Conservation (phyloP, 176 grass and related monocot genomes). For the Otatea glauca region DNA sequence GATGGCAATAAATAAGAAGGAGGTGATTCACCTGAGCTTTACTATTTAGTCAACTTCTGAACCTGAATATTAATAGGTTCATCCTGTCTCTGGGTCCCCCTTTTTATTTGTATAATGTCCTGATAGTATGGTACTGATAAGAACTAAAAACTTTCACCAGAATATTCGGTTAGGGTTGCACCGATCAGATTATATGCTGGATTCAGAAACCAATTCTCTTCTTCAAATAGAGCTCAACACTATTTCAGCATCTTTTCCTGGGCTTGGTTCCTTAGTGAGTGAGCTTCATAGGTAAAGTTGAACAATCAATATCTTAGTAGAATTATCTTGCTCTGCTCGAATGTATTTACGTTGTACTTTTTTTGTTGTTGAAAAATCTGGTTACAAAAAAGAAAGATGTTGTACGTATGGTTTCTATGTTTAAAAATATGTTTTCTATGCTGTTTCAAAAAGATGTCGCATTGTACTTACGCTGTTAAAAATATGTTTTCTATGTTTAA, state of each 20-base stretch:
- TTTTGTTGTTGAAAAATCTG: background rate
- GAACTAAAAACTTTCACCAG: slow-evolving; percentile 44
- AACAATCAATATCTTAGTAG: slow-evolving; percentile 18
- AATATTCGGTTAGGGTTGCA: slow-evolving; percentile 88
- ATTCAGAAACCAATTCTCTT: slow-evolving; percentile 85
- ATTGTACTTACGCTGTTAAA: background rate
- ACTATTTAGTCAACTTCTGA: slow-evolving; percentile 4
- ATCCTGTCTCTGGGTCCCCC: background rate
- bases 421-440: background rate
- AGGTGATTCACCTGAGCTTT: slow-evolving; percentile 52
- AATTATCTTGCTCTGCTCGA: slow-evolving; percentile 13
- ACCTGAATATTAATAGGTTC: slow-evolving; percentile 6
- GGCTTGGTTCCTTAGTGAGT: slow-evolving; percentile 76
- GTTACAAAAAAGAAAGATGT: background rate
- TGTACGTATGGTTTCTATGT: slow-evolving; percentile 13
- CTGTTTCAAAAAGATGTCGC: background rate
- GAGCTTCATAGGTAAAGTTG: slow-evolving; percentile 82
- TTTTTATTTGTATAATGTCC: background rate
- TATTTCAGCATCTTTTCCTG: slow-evolving; percentile 88
- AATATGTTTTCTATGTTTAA: slow-evolving; percentile 11
- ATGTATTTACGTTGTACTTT: background rate
- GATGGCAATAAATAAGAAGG: slow-evolving; percentile 77
- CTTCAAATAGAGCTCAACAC: slow-evolving; percentile 98
- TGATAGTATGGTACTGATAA: slow-evolving; percentile 20
- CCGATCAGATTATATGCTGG: slow-evolving; percentile 97